Conservation (phyloP, 179 eudicot species). For the Actinidia arguta region DNA sequence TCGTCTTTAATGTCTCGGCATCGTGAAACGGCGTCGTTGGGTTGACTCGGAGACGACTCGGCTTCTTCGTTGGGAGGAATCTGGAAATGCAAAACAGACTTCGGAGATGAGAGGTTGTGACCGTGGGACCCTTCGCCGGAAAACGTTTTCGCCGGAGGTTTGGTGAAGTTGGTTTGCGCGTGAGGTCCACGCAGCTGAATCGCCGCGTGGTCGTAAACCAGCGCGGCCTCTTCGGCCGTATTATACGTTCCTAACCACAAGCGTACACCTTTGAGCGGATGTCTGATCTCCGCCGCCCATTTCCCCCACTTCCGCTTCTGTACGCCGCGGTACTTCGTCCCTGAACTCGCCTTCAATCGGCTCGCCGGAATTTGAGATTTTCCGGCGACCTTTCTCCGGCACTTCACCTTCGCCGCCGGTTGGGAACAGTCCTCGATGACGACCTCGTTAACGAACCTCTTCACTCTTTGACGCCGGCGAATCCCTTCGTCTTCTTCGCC, state of each 20-base stretch:
- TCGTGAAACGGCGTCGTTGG: neutral
- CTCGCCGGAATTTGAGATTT: neutral
- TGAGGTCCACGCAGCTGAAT: constrained; percentile 82
- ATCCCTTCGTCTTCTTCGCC: constrained; percentile 49
- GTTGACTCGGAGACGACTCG: constrained; percentile 19
- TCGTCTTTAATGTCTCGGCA: constrained; percentile 13
- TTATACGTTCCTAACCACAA: constrained; percentile 89
- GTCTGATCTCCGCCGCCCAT: constrained; percentile 99
- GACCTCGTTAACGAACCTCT: constrained; percentile 62
- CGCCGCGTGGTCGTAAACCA: constrained; percentile 94
- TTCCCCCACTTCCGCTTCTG: constrained; percentile 93
- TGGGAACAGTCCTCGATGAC: constrained; percentile 42
- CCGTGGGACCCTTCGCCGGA: constrained; percentile 51
- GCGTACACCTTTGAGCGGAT: constrained; percentile 74
- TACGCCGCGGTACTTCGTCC: constrained; percentile 70
- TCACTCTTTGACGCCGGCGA: constrained; percentile 50
- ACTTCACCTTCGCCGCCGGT: neutral
- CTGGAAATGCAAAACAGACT: constrained; percentile 60
- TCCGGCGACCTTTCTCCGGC: constrained; percentile 17
- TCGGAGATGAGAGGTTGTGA: constrained; percentile 56
- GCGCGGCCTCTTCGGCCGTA: constrained; percentile 94
- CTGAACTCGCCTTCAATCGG: constrained; percentile 7
- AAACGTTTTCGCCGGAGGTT: constrained; percentile 22
- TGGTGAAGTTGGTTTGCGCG: constrained; percentile 83
- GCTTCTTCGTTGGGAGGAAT: constrained; percentile 29